Evolutionary conservation across 192 early-diverging fungal genomes (phyloP).

Genomic region (Allomyces javanicus): DNA sequence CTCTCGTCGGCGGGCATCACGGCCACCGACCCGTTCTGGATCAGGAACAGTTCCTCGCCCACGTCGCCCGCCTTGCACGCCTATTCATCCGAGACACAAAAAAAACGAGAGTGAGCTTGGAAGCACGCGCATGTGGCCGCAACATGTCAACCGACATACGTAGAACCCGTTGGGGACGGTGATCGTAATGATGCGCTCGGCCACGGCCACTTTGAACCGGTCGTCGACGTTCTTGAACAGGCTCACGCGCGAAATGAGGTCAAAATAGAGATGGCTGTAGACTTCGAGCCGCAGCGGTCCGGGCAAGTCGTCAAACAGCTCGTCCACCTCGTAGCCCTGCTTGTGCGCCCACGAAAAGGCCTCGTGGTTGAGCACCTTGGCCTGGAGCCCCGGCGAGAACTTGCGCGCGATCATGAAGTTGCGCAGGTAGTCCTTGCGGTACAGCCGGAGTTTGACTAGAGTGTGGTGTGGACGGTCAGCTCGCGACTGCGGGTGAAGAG

Average conservation of each 20-base stretch:
- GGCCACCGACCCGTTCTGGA: not conserved
- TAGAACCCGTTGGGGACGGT: not conserved
- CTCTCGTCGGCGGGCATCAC: not conserved
- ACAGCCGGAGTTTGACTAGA: too few species aligned
- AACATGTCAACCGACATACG: not conserved
- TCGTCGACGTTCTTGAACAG: conserved; percentile 7
- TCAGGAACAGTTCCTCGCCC: not conserved
- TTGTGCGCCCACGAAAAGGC: conserved; percentile 3
- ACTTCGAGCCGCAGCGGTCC: not conserved
- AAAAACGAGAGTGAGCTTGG: not conserved
- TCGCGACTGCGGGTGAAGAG: too few species aligned
- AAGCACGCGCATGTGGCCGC: too few species aligned
- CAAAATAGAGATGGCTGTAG: not conserved
- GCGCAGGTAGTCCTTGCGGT: not conserved
- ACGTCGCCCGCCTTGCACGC: not conserved
- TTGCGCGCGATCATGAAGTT: not conserved
- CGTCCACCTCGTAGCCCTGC: conserved; percentile 5
- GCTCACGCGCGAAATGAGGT: not conserved
- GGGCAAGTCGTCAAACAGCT: conserved; percentile 4
- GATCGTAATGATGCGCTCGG: not conserved
- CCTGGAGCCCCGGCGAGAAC: not conserved
- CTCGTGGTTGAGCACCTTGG: conserved; percentile 5
- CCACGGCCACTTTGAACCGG: conserved; percentile 1
- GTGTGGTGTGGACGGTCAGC: too few species aligned
- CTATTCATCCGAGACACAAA: not conserved